Conservation (phyloP, 306 rosid species). For the Citrullus colocynthis region DNA sequence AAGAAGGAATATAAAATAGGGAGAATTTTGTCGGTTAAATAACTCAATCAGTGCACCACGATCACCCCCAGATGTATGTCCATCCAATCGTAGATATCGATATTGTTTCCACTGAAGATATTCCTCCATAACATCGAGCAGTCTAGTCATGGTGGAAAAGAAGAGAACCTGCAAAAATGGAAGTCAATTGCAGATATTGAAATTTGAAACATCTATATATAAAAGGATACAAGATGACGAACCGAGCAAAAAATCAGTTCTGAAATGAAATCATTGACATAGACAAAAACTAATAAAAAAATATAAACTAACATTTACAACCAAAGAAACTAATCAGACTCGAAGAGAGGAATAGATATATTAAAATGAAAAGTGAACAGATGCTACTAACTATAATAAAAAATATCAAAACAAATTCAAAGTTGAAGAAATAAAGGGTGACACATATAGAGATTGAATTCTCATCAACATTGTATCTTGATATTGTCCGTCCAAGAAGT, state of each 20-base stretch:
- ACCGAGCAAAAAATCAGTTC: not conserved
- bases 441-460: not conserved
- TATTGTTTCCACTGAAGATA: slow-evolving; percentile 73
- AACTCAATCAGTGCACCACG: slow-evolving; percentile 91
- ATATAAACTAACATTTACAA: not conserved
- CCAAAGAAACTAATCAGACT: not conserved
- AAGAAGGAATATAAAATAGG: slow-evolving; percentile 79
- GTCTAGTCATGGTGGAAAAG: slow-evolving; percentile 99
- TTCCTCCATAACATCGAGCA: slow-evolving; percentile 99
- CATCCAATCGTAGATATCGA: slow-evolving; percentile 88
- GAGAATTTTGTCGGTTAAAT: slow-evolving; percentile 68
- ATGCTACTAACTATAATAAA: not conserved
- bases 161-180: slow-evolving; percentile 69
- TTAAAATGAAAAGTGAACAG: not conserved
- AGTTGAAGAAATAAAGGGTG: not conserved
- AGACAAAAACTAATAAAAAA: not conserved
- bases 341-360: not conserved
- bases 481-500: not conserved
- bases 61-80: slow-evolving; percentile 92
- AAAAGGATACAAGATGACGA: not conserved
- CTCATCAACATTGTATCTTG: slow-evolving; percentile 4
- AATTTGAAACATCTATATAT: not conserved
- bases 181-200: slow-evolving; percentile 2
- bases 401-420: not conserved
- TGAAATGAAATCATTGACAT: not conserved